Evolutionary conservation across 2,329 filamentous ascomycete species (phyloP), one percentile per base, ranked within the genome.

Genomic region (Triangularia setosa): DNA sequence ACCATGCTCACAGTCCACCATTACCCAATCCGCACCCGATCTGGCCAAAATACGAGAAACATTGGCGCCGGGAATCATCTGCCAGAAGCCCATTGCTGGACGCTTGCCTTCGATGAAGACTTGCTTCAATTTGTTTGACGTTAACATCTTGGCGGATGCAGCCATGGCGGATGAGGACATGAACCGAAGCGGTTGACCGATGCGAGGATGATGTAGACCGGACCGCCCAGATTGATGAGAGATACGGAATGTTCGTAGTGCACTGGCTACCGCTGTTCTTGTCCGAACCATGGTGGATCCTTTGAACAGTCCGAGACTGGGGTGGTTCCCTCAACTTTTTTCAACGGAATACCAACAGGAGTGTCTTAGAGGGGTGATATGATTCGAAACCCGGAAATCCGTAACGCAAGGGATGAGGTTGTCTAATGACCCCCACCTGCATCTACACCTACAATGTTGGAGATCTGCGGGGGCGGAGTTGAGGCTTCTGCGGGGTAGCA

Each of bases 1-100:
- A 6, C 84, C 84, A 71, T 86, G 84, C 65, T 84, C 83, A 70
- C 83, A 84, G 71, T 85, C 84, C 25, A 85, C 84, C 73, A 89
- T 79, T 9, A 91, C 84, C 81, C 88, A 90, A 72, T 90, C 88
- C 1, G 88, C 80, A 0, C 87, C 88, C 1, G 83, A 83, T 62
- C 85, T 79, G 1, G 89, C 87, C 57, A 91, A 77, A 18, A 81
- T 75, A 61, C 86, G 80, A 4, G 86, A 85, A 12, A 88, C 76
- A 66, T 88, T 87, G 54, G 81, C 79, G 0, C 85, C 84, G 0
- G 86, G 86, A 61, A 88, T 75, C 79, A 87, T 87, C 76, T 89
- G 86, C 86, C 85, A 89, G 61, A 83, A 78, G 3, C 86, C 86
- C 69, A 87, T 78, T 58, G 83, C 81, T 5, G 82, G 76, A 24